Percentiles rank a stretch among this genome's conserved stretches.
Evolutionary conservation across 1,139 yeast genomes (phyloP).

Genomic region (Candida frijolesensis): DNA sequence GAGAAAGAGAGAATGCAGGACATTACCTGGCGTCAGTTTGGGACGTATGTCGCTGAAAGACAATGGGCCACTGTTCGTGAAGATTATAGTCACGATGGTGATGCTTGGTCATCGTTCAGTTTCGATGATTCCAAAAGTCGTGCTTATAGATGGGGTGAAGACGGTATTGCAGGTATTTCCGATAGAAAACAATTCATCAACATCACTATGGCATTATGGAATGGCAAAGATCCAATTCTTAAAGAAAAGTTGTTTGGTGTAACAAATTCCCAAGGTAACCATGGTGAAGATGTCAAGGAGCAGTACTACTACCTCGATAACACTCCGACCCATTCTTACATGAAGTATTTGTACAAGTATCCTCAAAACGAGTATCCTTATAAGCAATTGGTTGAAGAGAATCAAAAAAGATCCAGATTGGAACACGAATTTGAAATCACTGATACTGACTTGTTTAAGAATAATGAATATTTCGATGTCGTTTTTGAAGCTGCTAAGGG

Average conservation of each 20-base stretch:
- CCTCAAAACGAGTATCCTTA: conserved; percentile 88
- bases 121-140: conserved; percentile 85
- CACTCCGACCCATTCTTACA: conserved; percentile 91
- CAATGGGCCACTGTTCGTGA: conserved; percentile 96
- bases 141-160: conserved; percentile 95
- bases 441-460: conserved; percentile 77
- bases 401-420: conserved; percentile 62
- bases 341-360: conserved; percentile 90
- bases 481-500: conserved; percentile 91
- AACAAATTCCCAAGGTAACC: conserved; percentile 93
- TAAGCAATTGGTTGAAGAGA: conserved; percentile 70
- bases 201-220: conserved; percentile 86
- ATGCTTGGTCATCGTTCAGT: conserved; percentile 92
- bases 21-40: conserved; percentile 87
- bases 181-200: conserved; percentile 84
- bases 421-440: conserved; percentile 73
- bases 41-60: conserved; percentile 87
- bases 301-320: conserved; percentile 87
- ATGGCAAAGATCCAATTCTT: conserved; percentile 81
- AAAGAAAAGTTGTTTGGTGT: conserved; percentile 89
- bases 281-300: conserved; percentile 91
- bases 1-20: conserved; percentile 72
- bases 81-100: conserved; percentile 85
- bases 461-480: conserved; percentile 85
- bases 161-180: conserved; percentile 89